Conservation (phyloP, 2,329 filamentous ascomycete species). For the Onygenales sp. region DNA sequence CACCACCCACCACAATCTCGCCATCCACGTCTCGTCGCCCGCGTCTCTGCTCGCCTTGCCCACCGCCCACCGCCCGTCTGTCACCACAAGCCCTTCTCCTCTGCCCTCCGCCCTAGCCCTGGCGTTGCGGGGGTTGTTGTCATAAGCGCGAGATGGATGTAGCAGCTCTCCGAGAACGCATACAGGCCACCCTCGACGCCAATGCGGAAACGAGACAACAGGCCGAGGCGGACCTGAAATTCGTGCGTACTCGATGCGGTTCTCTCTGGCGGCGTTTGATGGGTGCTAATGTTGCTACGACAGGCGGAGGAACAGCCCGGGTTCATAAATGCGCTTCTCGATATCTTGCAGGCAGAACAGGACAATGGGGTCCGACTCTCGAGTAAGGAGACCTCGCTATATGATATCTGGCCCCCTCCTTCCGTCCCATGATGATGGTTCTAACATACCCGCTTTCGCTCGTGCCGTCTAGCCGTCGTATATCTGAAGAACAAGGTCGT, state of each 20-base stretch:
- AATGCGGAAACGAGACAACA: constrained; percentile 54
- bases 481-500: constrained; percentile 98
- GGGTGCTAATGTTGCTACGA: background rate
- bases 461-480: constrained; percentile 61
- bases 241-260: constrained; percentile 37
- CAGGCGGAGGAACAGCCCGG: constrained; percentile 85
- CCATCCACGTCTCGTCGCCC: constrained; percentile 1
- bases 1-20: constrained; percentile 12
- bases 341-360: constrained; percentile 83
- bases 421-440: constrained; percentile 15
- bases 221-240: constrained; percentile 56
- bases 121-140: constrained; percentile 21
- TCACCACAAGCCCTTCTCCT: background rate
- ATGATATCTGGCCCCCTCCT: constrained; percentile 33
- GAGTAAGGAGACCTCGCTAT: constrained; percentile 42
- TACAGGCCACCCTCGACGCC: constrained; percentile 54
- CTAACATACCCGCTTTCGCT: background rate
- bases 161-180: constrained; percentile 51
- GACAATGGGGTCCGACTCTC: constrained; percentile 76
- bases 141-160: constrained; percentile 47
- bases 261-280: constrained; percentile 1
- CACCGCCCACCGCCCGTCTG: background rate
- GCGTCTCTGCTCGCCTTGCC: background rate
- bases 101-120: constrained; percentile 15
- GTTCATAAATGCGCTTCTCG: constrained; percentile 82